phyloP scores from a whole-genome alignment of 257 asterid genomes.

The Echium plantagineum region DNA sequence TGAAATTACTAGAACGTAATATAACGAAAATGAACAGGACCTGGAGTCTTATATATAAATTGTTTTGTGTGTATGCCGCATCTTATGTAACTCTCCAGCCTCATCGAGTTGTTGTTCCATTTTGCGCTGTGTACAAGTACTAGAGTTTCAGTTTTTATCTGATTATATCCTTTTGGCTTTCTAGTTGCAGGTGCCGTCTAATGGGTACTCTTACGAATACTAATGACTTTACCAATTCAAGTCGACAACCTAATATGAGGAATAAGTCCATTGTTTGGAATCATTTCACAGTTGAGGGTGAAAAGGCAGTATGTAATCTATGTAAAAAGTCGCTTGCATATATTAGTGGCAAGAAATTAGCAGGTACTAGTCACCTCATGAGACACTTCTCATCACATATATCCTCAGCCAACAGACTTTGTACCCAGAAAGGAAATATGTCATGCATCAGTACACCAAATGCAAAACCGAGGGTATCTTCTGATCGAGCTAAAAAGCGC shows the following conservation, averaged over 20 bases:
- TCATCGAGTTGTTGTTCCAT: background rate
- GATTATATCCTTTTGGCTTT: background rate
- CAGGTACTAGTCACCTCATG: conserved; percentile 11
- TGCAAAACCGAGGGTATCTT: background rate
- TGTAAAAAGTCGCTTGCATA: conserved; percentile 10
- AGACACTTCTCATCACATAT: conserved; percentile 6
- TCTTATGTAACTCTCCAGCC: background rate
- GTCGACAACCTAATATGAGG: background rate
- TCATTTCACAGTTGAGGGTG: conserved; percentile 4
- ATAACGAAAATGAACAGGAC: too few relatives aligned
- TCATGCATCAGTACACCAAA: background rate
- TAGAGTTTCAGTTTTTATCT: background rate
- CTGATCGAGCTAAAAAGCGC: conserved; percentile 3
- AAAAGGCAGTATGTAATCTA: conserved; percentile 5
- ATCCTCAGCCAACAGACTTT: too few relatives aligned
- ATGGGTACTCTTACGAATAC: conserved; percentile 6
- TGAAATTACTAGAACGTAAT: too few relatives aligned
- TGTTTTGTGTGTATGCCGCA: background rate
- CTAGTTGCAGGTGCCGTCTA: background rate
- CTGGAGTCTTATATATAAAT: too few relatives aligned
- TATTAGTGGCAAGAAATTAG: background rate
- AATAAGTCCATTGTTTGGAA: conserved; percentile 10
- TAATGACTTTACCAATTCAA: background rate
- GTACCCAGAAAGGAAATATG: background rate
- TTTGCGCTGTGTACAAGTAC: too few relatives aligned